Percentiles rank a stretch among this genome's conserved stretches.
Evolutionary conservation across 1,284 basidiomycete genomes (phyloP).

Genomic region (Boletus smithii): DNA sequence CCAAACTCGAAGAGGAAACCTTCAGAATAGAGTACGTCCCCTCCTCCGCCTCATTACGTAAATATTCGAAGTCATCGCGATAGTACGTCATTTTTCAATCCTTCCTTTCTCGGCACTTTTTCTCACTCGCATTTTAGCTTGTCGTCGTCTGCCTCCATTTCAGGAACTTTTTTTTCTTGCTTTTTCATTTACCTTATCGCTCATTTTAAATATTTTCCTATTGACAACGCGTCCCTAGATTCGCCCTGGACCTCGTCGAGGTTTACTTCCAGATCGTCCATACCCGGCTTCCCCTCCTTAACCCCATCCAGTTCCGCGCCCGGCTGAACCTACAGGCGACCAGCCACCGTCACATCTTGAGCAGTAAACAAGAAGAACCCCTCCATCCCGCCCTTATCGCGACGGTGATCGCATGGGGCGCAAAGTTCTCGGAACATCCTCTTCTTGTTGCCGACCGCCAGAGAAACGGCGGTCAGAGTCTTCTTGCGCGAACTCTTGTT

Average conservation of each 20-base stretch:
- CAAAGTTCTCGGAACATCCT: slow-evolving; percentile 87
- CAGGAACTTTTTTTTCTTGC: slow-evolving; percentile 2
- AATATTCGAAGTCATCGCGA: slow-evolving; percentile 26
- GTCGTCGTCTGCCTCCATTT: slow-evolving; percentile 7
- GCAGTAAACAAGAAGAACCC: slow-evolving; percentile 34
- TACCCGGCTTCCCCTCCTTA: slow-evolving; percentile 76
- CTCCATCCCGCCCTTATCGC: slow-evolving; percentile 77
- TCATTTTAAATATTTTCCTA: slow-evolving; percentile 11
- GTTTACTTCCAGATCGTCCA: slow-evolving; percentile 88
- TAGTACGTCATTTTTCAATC: slow-evolving; percentile 27
- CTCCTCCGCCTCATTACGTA: slow-evolving; percentile 28
- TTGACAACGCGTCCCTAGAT: slow-evolving; percentile 45
- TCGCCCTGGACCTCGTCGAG: slow-evolving; percentile 85
- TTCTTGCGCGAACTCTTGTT: slow-evolving; percentile 74
- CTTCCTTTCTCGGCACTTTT: slow-evolving; percentile 15
- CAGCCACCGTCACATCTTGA: slow-evolving; percentile 24
- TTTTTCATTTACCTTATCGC: slow-evolving; percentile 29
- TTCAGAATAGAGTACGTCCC: slow-evolving; percentile 73
- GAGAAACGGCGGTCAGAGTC: slow-evolving; percentile 67
- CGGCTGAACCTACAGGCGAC: slow-evolving; percentile 51
- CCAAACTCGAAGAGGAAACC: slow-evolving; percentile 61
- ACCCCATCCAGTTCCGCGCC: slow-evolving; percentile 71
- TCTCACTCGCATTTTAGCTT: slow-evolving; percentile 16
- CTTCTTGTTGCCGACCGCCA: slow-evolving; percentile 75
- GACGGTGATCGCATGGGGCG: slow-evolving; percentile 88